Conservation (phyloP, 495 filamentous ascomycete species). For the Pseudevernia furfuracea region DNA sequence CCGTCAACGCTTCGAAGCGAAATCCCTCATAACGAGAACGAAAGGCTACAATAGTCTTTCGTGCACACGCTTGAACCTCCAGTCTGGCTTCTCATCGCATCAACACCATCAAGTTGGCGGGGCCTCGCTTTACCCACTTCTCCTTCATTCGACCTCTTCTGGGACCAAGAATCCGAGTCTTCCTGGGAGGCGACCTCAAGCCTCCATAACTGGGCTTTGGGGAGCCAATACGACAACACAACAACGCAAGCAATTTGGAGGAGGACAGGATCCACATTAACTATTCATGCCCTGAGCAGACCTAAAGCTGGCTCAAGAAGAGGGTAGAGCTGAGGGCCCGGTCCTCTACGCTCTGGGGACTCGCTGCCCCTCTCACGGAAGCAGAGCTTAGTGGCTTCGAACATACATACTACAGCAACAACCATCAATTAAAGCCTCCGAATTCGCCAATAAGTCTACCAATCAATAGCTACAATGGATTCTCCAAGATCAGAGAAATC, state of each 20-base stretch:
- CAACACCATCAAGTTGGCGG: slow-evolving; percentile 94
- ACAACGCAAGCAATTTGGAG: slow-evolving; percentile 8
- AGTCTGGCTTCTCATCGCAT: slow-evolving; percentile 26
- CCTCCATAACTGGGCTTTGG: slow-evolving; percentile 80
- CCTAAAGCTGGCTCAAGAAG: slow-evolving; percentile 19
- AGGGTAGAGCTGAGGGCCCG: slow-evolving; percentile 15
- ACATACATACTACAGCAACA: neutral
- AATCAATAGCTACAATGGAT: slow-evolving; percentile 34
- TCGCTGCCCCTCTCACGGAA: neutral
- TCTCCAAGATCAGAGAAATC: slow-evolving; percentile 53
- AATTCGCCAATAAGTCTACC: neutral
- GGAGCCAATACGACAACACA: slow-evolving; percentile 19
- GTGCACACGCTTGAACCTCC: slow-evolving; percentile 10
- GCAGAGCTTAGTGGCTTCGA: neutral
- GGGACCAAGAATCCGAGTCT: slow-evolving; percentile 83
- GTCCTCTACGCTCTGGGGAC: slow-evolving; percentile 20
- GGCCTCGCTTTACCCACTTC: slow-evolving; percentile 63
- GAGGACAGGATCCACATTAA: slow-evolving; percentile 7
- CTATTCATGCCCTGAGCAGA: slow-evolving; percentile 1
- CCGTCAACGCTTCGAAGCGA: neutral
- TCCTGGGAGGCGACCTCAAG: slow-evolving; percentile 92
- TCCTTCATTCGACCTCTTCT: slow-evolving; percentile 88
- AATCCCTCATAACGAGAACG: slow-evolving; percentile 15
- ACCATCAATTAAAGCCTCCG: neutral
- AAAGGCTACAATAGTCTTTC: slow-evolving; percentile 26